These are phyloP conservation scores for Citrus reticulata DNA, from an alignment of 345 rosid genomes.

Conservation along the genomic window DNA sequence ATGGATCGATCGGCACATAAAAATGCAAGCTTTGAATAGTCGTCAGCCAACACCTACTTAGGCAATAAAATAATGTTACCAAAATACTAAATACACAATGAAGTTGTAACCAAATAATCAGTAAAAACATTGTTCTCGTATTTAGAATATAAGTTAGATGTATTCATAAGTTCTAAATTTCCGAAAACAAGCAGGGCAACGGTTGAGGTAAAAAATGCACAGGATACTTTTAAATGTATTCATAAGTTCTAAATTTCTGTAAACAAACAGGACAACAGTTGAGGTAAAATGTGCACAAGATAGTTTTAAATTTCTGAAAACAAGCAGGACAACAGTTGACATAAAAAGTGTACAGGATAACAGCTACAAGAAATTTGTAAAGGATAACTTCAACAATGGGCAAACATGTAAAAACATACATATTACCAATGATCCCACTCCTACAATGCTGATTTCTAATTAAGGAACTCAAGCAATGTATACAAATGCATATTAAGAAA, in stretches of 20 bases:
- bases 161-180: background rate
- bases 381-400: background rate
- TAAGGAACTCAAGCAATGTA: background rate
- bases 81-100: background rate
- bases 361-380: background rate
- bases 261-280: too few species aligned
- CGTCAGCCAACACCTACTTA: slow-evolving; percentile 66
- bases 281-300: too few species aligned
- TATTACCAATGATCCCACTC: background rate
- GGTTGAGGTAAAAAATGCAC: too few species aligned
- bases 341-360: background rate
- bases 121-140: background rate
- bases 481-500: background rate
- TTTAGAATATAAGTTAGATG: background rate
- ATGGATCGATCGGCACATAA: slow-evolving; percentile 89
- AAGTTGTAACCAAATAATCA: background rate
- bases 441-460: background rate
- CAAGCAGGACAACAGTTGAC: background rate
- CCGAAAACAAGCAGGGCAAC: too few species aligned
- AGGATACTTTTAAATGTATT: too few species aligned
- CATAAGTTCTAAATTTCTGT: too few species aligned
- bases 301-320: background rate
- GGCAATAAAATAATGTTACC: slow-evolving; percentile 7
- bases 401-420: background rate
- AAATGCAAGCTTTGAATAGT: slow-evolving; percentile 92